Evolutionary conservation across 495 filamentous ascomycete genomes (phyloP).

Genomic region (Penicillium coprophilum): DNA sequence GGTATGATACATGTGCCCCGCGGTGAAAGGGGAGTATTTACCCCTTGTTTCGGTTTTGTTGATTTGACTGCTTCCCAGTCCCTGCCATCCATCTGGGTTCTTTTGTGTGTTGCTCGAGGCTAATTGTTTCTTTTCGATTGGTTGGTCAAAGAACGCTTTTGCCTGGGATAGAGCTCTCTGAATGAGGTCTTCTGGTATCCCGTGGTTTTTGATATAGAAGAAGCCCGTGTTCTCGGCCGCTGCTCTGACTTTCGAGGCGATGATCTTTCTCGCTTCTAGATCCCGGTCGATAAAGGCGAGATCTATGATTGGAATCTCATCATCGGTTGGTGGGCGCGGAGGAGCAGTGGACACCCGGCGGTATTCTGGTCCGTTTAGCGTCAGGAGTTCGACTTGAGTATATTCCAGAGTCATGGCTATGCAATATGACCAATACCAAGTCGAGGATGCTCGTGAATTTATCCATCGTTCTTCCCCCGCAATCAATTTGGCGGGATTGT

Average conservation of each 20-base stretch:
- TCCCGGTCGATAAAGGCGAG: constrained; percentile 41
- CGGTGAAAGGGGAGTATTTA: neutral
- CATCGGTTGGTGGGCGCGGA: constrained; percentile 32
- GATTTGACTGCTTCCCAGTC: constrained; percentile 27
- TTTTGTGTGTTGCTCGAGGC: constrained; percentile 24
- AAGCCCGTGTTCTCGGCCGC: constrained; percentile 53
- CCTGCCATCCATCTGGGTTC: constrained; percentile 34
- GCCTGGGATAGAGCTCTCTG: constrained; percentile 35
- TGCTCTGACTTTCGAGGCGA: constrained; percentile 40
- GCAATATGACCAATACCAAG: neutral
- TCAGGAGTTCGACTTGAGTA: constrained; percentile 36
- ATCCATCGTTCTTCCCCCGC: neutral
- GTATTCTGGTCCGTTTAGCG: constrained; percentile 28
- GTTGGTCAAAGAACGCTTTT: constrained; percentile 48
- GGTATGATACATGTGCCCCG: neutral
- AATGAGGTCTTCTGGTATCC: constrained; percentile 48
- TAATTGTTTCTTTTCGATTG: constrained; percentile 40
- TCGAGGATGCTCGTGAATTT: neutral
- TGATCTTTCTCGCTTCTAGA: constrained; percentile 34
- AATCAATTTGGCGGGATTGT: neutral
- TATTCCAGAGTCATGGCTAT: constrained; percentile 17
- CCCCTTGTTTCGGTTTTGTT: constrained; percentile 32
- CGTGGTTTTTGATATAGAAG: constrained; percentile 58
- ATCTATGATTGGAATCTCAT: constrained; percentile 60
- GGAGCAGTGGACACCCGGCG: constrained; percentile 37